These are phyloP conservation scores for Starmera quercuum DNA, from an alignment of 805 yeast genomes.

Conservation along the genomic window DNA sequence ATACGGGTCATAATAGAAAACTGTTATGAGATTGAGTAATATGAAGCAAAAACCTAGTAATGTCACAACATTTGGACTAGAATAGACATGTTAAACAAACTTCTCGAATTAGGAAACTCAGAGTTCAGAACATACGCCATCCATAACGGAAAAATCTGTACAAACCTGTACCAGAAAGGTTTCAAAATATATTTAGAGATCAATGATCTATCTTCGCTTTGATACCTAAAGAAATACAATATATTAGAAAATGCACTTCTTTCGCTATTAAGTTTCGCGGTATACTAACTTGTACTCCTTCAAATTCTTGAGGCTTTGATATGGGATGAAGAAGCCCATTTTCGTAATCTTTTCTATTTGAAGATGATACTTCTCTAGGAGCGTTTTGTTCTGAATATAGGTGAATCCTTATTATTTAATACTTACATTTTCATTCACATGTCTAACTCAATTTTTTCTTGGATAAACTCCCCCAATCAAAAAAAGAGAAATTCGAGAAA, in stretches of 20 bases:
- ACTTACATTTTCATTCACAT: too few species aligned
- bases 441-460: too few species aligned
- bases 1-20: slow-evolving; percentile 67
- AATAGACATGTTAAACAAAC: neutral
- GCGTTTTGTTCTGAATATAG: too few species aligned
- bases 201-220: slow-evolving; percentile 75
- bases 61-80: slow-evolving; percentile 75
- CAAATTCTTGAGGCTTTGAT: slow-evolving; percentile 39
- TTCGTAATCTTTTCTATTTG: too few species aligned
- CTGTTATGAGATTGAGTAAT: slow-evolving; percentile 51
- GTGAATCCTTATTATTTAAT: too few species aligned
- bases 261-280: neutral
- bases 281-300: slow-evolving; percentile 40
- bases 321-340: slow-evolving; percentile 66
- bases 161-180: slow-evolving; percentile 76
- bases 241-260: neutral
- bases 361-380: too few species aligned
- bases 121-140: slow-evolving; percentile 48
- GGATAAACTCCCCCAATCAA: too few species aligned
- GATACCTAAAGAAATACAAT: slow-evolving; percentile 33
- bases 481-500: too few species aligned
- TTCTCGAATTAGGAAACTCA: neutral
- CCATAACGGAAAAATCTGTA: slow-evolving; percentile 67
- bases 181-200: slow-evolving; percentile 69
- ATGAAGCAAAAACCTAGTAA: slow-evolving; percentile 71